These are phyloP conservation scores for Symbiotaphrina buchneri DNA, from an alignment of 495 filamentous ascomycete genomes.

Conservation along the genomic window DNA sequence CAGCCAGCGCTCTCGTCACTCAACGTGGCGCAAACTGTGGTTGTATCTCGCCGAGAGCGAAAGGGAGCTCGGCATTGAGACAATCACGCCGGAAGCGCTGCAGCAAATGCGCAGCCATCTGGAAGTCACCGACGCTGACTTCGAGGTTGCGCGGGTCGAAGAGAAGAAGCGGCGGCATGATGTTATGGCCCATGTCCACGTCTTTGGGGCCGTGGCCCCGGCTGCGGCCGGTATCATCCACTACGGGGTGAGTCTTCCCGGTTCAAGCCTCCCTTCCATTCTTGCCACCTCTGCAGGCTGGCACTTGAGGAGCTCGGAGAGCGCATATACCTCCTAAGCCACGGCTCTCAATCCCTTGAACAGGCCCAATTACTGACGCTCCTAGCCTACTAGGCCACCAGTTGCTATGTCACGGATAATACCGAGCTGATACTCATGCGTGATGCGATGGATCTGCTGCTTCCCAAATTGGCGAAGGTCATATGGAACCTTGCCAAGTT, in stretches of 20 bases:
- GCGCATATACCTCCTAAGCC: too few relatives aligned
- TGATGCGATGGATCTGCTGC: slow-evolving; percentile 49
- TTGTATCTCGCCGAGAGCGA: slow-evolving; percentile 65
- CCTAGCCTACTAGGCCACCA: too few relatives aligned
- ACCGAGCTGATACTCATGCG: slow-evolving; percentile 70
- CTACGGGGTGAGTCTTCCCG: slow-evolving; percentile 47
- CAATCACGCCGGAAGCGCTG: slow-evolving; percentile 49
- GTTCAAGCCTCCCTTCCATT: too few relatives aligned
- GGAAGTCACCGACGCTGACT: slow-evolving; percentile 57
- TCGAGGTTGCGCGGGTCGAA: slow-evolving; percentile 51
- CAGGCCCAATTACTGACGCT: too few relatives aligned
- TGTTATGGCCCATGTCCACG: slow-evolving; percentile 44
- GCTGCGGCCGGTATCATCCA: slow-evolving; percentile 79
- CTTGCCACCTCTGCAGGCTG: too few relatives aligned
- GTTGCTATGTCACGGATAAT: slow-evolving; percentile 75
- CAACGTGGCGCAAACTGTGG: slow-evolving; percentile 68
- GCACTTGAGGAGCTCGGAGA: too few relatives aligned
- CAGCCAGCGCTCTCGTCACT: slow-evolving; percentile 42
- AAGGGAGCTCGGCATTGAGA: slow-evolving; percentile 30
- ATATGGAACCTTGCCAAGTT: slow-evolving; percentile 63
- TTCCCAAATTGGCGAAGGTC: slow-evolving; percentile 70
- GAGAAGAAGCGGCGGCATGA: slow-evolving; percentile 46
- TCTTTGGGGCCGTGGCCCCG: slow-evolving; percentile 49
- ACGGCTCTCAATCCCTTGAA: too few relatives aligned
- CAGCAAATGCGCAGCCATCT: slow-evolving; percentile 51